Conservation (phyloP, 345 rosid species). For the Euphorbia peplus region DNA sequence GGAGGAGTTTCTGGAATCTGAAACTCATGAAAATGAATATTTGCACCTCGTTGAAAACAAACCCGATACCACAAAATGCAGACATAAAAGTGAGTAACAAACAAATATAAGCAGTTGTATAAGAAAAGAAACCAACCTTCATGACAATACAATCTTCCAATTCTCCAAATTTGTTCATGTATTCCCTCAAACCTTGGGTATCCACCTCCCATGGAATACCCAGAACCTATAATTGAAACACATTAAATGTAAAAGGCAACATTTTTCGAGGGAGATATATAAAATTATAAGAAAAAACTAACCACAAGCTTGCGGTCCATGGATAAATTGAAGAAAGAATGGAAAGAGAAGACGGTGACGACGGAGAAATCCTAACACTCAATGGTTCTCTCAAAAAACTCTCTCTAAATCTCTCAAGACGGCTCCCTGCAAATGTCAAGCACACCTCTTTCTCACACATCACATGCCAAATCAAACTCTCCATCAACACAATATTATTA, state of each 20-base stretch:
- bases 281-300: slow-evolving; percentile 14
- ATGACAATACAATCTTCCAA: slow-evolving; percentile 96
- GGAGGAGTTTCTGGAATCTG: too few species aligned
- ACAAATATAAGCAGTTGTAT: not conserved
- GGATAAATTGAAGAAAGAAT: slow-evolving; percentile 11
- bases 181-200: slow-evolving; percentile 83
- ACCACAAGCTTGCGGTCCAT: slow-evolving; percentile 93
- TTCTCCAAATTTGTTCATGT: slow-evolving; percentile 90
- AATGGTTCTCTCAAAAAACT: slow-evolving; percentile 22
- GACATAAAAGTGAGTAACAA: not conserved
- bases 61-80: not conserved
- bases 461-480: slow-evolving; percentile 50
- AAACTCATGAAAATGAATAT: too few species aligned
- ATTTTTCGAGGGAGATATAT: not conserved
- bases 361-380: slow-evolving; percentile 47
- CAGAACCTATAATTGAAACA: slow-evolving; percentile 51
- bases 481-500: slow-evolving; percentile 13
- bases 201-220: slow-evolving; percentile 98
- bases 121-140: slow-evolving; percentile 52
- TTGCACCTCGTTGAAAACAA: not conserved
- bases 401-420: slow-evolving; percentile 54
- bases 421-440: slow-evolving; percentile 69
- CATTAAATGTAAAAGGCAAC: not conserved
- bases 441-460: slow-evolving; percentile 85
- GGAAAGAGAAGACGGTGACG: slow-evolving; percentile 5